phyloP scores from a whole-genome alignment of 768 basidiomycete species.

The Nidula microcarpa region DNA sequence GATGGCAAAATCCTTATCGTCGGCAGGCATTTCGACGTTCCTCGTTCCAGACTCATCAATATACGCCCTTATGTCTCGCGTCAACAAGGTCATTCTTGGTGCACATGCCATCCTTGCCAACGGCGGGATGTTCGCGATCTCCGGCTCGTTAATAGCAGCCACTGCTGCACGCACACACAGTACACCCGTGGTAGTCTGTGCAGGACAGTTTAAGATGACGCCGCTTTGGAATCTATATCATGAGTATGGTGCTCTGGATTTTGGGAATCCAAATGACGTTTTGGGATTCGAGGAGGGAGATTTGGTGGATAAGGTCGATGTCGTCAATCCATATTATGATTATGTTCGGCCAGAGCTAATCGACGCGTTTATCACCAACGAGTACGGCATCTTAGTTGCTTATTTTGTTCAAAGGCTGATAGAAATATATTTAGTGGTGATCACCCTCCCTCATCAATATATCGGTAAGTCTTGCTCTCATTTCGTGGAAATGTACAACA shows the following conservation, averaged over 20 bases:
- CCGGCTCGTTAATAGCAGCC: slow-evolving; percentile 82
- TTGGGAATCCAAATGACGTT: slow-evolving; percentile 59
- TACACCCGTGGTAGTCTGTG: slow-evolving; percentile 90
- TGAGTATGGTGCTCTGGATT: slow-evolving; percentile 81
- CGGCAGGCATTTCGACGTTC: slow-evolving; percentile 87
- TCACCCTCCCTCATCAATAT: slow-evolving; percentile 93
- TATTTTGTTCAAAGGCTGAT: slow-evolving; percentile 4
- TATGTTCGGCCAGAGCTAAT: slow-evolving; percentile 92
- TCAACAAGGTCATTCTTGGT: slow-evolving; percentile 94
- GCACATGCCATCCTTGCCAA: slow-evolving; percentile 96
- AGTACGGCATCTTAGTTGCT: slow-evolving; percentile 56
- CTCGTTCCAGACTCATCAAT: slow-evolving; percentile 96
- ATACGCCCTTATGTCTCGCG: slow-evolving; percentile 93
- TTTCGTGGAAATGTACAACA: slow-evolving; percentile 1
- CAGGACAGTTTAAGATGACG: slow-evolving; percentile 95
- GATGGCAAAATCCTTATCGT: slow-evolving; percentile 79
- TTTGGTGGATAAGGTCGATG: slow-evolving; percentile 84
- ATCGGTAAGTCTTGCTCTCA: slow-evolving; percentile 49
- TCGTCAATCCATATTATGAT: slow-evolving; percentile 95
- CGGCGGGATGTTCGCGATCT: slow-evolving; percentile 90
- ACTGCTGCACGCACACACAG: slow-evolving; percentile 86
- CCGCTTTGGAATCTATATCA: slow-evolving; percentile 88
- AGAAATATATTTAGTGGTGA: slow-evolving; percentile 65
- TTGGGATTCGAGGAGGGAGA: slow-evolving; percentile 77
- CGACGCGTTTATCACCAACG: slow-evolving; percentile 93